A percentile compares a stretch with the other conserved stretches of the same genome.
Evolutionary conservation across 164 flowering plant genomes (phyloP).

Genomic region (Nymphaea colorata): DNA sequence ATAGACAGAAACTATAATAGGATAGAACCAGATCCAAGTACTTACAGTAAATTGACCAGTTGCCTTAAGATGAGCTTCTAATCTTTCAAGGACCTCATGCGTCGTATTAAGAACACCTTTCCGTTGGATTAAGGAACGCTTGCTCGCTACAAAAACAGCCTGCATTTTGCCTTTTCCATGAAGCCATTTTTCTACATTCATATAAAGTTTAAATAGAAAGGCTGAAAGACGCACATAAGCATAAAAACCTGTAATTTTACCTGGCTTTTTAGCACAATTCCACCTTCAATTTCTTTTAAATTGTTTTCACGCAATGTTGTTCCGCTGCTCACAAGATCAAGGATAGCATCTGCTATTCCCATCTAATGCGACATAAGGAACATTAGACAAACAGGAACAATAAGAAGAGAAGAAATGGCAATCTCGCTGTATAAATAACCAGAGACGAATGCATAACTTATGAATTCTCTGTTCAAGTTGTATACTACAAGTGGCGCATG

Average conservation of each 20-base stretch:
- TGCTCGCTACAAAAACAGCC: slow-evolving; percentile 94
- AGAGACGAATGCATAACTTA: too few relatives aligned
- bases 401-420: too few relatives aligned
- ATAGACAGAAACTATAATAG: too few relatives aligned
- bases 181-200: too few relatives aligned
- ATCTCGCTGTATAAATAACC: too few relatives aligned
- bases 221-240: not conserved
- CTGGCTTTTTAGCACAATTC: slow-evolving; percentile 86
- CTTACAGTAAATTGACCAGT: slow-evolving; percentile 74
- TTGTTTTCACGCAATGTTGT: slow-evolving; percentile 85
- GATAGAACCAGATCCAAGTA: too few relatives aligned
- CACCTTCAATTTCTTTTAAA: slow-evolving; percentile 94
- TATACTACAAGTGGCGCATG: too few relatives aligned
- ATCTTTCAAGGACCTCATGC: slow-evolving; percentile 90
- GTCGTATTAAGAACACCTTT: slow-evolving; percentile 59
- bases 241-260: slow-evolving; percentile 18
- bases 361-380: slow-evolving; percentile 34
- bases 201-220: not conserved
- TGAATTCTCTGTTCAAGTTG: too few relatives aligned
- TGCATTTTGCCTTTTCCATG: slow-evolving; percentile 15
- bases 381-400: too few relatives aligned
- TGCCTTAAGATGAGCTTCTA: slow-evolving; percentile 93
- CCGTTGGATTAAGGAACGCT: slow-evolving; percentile 48
- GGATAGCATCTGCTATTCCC: slow-evolving; percentile 96
- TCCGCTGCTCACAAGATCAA: slow-evolving; percentile 98